Base-by-base conservation (phyloP, 169 alveolate genomes). In the Eimeria praecox region DNA sequence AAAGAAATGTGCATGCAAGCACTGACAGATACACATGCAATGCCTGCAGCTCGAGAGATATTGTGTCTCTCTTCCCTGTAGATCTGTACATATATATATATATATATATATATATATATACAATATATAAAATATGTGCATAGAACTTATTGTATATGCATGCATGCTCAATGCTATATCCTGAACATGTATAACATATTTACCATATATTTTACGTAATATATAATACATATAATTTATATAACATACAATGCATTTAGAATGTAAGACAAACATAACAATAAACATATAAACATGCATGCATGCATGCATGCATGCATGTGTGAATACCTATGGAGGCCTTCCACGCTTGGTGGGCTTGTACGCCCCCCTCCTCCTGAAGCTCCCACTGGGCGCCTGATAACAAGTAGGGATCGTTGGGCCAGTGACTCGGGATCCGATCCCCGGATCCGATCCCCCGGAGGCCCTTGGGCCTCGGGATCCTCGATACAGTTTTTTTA, bases 381-480 rank as follows among this genome's bases (percentile, higher is more conserved):
- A 75, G 86, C 52, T 75, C 86, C 86, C 86, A 75, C 49, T 75
- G 86, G 27, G 42, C 86, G 52, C 86, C 86, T 20, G 52, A n/a
- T 27, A n/a, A 49, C 2, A 75, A 42, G 86, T 75, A 38, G 42
- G 86, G 86, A 42, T 75, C 86, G 86, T 75, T 75, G 22, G 86
- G 86, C 86, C 42, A 75, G 2, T 52, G 62, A 20, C 24, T 52
- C 0, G 62, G 62, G 62, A 52, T 1, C 62, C 24, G 62, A 52
- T 52, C 62, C 62, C 62, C 62, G 18, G 62, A 52, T 20, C 62
- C 62, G 62, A 66, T 66, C 78, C 78, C 78, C 14, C 18, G n/a
- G 18, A 24, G n/a, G 10, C 33, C 78, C 40, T 66, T 66, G 18
- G 18, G 35, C 40, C 22, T n/a, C 22, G 78, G 40, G 78, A n/a